Evolutionary conservation across 768 basidiomycete genomes (phyloP), one percentile per base, ranked within the genome.

Genomic region (Boletus vermiculosoides): DNA sequence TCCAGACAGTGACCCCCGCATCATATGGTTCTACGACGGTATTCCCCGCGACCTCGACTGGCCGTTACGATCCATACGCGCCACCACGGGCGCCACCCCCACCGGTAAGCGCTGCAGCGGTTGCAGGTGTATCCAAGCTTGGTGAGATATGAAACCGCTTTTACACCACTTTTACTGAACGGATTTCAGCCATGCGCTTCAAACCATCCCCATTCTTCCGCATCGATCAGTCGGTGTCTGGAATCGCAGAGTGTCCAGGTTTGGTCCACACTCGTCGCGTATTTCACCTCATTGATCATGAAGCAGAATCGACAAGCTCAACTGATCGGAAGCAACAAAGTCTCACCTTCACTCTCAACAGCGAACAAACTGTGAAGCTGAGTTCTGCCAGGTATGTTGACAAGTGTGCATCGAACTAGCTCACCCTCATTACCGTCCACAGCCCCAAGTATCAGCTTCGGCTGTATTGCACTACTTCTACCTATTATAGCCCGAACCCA

Each of bases 391-490:
- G 76, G 91, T 89, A 67, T 45, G 79, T 71, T 25, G 36, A 36
- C 46, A 54, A 23, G 44, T 49, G 40, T 58, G 42, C n/a, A 36
- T 55, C 16, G 15, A 44, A 22, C 7, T 45, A 28, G 45, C 57
- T 23, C 23, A 25, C 39, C 23, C 56, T 68, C 55, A 68, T 54
- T 37, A 22, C 34, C 33, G 45, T 52, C 37, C 48, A 15, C 61
- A 92, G 88, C 28, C 71, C 83, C 16, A 86, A 83, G 62, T 87
- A 86, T 70, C 92, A 94, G 71, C 79, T 96, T 40, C 85, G 92
- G 36, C 74, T 96, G 9, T 95, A 90, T 72, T 94, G 93, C 77
- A 95, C 94, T 0, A 92, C 90, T 4, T 93, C 87, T 33, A 77
- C 83, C 30, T 92, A 86, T 69, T 87, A 87, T 70, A 78, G 79